These are phyloP conservation scores for Nicotiana attenuata DNA, from an alignment of 257 asterid species.

Conservation along the genomic window DNA sequence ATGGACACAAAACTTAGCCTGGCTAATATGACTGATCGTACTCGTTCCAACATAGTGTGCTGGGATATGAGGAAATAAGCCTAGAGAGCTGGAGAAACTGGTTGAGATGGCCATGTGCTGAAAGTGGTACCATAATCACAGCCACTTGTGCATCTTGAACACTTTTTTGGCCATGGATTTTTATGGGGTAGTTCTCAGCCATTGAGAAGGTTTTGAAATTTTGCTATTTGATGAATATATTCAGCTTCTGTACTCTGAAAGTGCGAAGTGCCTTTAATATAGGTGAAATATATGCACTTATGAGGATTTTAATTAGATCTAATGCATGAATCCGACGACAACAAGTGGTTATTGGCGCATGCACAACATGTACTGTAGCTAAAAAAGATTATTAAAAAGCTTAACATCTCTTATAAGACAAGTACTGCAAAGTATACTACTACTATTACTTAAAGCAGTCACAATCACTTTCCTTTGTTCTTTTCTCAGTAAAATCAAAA, in stretches of 20 bases:
- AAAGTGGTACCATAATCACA: slow-evolving; percentile 3
- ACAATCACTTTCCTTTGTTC: not conserved
- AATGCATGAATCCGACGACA: not conserved
- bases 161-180: not conserved
- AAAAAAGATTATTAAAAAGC: not conserved
- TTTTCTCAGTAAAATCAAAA: not conserved
- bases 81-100: slow-evolving; percentile 12
- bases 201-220: not conserved
- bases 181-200: not conserved
- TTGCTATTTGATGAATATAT: not conserved
- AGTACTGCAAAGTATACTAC: not conserved
- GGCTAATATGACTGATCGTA: not conserved
- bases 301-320: not conserved
- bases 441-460: not conserved
- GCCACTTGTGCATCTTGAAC: not conserved
- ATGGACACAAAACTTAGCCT: slow-evolving; percentile 5
- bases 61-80: slow-evolving; percentile 6
- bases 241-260: not conserved
- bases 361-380: not conserved
- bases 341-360: not conserved
- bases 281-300: not conserved
- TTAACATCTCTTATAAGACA: not conserved
- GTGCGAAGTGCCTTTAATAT: not conserved
- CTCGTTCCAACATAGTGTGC: slow-evolving; percentile 1
- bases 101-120: slow-evolving; percentile 16